A percentile compares a stretch with the other conserved stretches of the same genome.
These are phyloP conservation scores for Acacia crassicarpa DNA, from an alignment of 306 rosid genomes.

Conservation along the genomic window DNA sequence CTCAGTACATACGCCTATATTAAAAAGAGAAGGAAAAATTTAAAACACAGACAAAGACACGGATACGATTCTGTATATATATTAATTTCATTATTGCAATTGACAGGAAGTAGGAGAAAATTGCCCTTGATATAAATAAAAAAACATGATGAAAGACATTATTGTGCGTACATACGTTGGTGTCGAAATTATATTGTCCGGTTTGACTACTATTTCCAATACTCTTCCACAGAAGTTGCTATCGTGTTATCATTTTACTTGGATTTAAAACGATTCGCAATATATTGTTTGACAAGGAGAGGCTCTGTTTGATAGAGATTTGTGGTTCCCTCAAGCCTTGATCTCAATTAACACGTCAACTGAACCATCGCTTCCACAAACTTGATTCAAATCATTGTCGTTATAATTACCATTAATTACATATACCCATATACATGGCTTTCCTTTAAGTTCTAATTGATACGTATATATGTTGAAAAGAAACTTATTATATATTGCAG, in stretches of 20 bases:
- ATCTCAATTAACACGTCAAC: slow-evolving; percentile 1
- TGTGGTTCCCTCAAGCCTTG: neutral
- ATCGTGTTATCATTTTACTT: slow-evolving; percentile 33
- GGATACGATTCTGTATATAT: neutral
- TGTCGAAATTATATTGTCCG: neutral
- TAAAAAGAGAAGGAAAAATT: neutral
- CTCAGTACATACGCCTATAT: neutral
- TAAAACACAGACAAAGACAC: neutral
- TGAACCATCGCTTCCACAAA: neutral
- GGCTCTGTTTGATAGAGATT: slow-evolving; percentile 24
- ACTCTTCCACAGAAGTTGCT: slow-evolving; percentile 18
- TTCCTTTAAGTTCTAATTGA: slow-evolving; percentile 20
- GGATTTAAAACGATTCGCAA: slow-evolving; percentile 32
- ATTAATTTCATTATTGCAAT: neutral
- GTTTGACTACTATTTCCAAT: neutral
- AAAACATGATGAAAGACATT: neutral
- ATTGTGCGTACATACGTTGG: neutral
- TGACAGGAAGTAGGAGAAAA: neutral
- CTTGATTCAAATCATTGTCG: neutral
- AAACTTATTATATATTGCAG: neutral
- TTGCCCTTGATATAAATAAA: neutral
- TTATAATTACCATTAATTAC: neutral
- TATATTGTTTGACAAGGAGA: slow-evolving; percentile 21
- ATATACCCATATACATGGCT: neutral
- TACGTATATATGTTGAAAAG: neutral